Conservation (phyloP, 257 asterid species). For the Cinchona pubescens region DNA sequence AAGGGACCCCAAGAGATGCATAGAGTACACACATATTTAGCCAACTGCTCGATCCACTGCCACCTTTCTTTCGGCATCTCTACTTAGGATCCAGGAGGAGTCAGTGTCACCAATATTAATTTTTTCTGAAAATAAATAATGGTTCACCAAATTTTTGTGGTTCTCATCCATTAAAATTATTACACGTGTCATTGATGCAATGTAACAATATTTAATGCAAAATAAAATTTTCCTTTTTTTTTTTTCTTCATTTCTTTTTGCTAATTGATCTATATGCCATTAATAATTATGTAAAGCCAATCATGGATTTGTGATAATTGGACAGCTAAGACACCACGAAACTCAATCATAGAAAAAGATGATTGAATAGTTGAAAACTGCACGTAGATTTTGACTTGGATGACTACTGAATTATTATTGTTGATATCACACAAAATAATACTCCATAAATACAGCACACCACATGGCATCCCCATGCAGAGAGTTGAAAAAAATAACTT, state of each 20-base stretch:
- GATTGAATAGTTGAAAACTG: not conserved
- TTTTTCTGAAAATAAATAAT: too few species aligned
- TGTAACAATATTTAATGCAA: not conserved
- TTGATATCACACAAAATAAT: too few species aligned
- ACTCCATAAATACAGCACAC: too few species aligned
- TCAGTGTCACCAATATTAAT: too few species aligned
- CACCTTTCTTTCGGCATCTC: too few species aligned
- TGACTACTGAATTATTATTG: not conserved
- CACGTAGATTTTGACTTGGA: not conserved
- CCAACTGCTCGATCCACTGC: too few species aligned
- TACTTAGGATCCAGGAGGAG: too few species aligned
- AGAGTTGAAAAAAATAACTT: too few species aligned
- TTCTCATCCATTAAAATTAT: too few species aligned
- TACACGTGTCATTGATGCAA: not conserved
- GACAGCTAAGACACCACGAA: not conserved
- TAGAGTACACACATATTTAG: too few species aligned
- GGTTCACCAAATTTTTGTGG: too few species aligned
- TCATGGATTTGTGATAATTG: not conserved
- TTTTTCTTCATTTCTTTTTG: not conserved
- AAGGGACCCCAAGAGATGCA: not conserved
- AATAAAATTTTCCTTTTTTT: not conserved
- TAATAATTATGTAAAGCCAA: not conserved
- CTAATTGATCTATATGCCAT: not conserved
- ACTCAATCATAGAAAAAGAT: not conserved
- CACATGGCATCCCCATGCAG: too few species aligned